Conservation (phyloP, 2,329 filamentous ascomycete species). For the Xylaria hypoxylon region DNA sequence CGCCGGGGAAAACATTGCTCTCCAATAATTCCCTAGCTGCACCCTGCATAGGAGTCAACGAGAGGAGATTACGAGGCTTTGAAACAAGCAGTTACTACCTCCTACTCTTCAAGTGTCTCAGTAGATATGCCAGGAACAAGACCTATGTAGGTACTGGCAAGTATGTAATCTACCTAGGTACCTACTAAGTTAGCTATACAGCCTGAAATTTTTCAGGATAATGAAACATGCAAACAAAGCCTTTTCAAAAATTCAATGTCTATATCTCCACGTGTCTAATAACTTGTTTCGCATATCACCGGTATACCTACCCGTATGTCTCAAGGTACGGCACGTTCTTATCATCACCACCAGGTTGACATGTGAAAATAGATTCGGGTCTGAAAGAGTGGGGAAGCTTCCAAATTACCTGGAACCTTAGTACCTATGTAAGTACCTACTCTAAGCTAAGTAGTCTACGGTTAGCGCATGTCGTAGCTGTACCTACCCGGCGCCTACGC, state of each 20-base stretch:
- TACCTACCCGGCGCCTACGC: background rate
- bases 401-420: background rate
- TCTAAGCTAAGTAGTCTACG: too few species aligned
- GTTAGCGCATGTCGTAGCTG: slow-evolving; percentile 16
- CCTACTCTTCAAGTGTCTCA: background rate
- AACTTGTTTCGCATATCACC: background rate
- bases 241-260: background rate
- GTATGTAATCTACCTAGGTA: background rate
- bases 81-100: background rate
- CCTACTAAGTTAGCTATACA: background rate
- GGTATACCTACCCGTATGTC: too few species aligned
- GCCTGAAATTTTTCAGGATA: background rate
- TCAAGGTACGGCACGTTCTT: background rate
- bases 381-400: background rate
- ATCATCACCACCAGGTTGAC: background rate
- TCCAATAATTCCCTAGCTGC: slow-evolving; percentile 1
- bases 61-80: background rate
- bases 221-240: background rate
- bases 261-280: background rate
- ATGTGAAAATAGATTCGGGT: slow-evolving; percentile 30
- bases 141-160: background rate
- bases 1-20: background rate
- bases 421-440: background rate
- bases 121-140: slow-evolving; percentile 2
- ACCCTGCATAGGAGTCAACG: background rate